Evolutionary conservation across 2,329 filamentous ascomycete species (phyloP).

Genomic region (Paecilomyces fulvus): DNA sequence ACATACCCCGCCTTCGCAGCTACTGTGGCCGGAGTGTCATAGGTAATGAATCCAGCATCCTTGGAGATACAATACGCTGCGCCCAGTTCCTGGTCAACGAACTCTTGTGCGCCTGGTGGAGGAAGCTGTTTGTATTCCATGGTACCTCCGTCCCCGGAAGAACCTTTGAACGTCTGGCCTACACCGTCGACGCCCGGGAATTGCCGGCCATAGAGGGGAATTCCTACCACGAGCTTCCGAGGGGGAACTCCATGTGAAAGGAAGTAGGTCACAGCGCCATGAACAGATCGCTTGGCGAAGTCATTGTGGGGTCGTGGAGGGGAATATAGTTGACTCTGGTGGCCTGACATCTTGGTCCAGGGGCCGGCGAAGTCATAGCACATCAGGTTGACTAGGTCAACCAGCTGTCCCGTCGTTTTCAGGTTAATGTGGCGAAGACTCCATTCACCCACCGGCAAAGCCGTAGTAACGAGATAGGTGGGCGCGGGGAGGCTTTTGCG

Average conservation of each 20-base stretch:
- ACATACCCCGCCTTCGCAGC: not conserved
- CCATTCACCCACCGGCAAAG: not conserved
- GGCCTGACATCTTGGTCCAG: not conserved
- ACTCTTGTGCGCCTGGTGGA: not conserved
- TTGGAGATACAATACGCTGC: not conserved
- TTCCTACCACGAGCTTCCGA: not conserved
- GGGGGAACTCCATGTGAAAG: not conserved
- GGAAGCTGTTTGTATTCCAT: not conserved
- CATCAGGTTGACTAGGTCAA: not conserved
- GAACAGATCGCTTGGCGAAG: not conserved
- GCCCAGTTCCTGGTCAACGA: not conserved
- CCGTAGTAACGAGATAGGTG: not conserved
- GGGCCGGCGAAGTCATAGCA: not conserved
- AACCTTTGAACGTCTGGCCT: not conserved
- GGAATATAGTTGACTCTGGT: not conserved
- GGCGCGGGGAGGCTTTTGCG: not conserved
- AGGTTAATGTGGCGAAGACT: not conserved
- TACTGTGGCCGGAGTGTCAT: not conserved
- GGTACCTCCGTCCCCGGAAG: not conserved
- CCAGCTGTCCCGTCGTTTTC: not conserved
- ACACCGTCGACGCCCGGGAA: not conserved
- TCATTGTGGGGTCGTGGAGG: not conserved
- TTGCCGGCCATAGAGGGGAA: not conserved
- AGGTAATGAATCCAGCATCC: not conserved
- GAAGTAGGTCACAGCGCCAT: not conserved